Percentiles rank a stretch among this genome's conserved stretches.
Conservation (phyloP, 805 yeast genomes). For the Metschnikowia picachoensis region DNA sequence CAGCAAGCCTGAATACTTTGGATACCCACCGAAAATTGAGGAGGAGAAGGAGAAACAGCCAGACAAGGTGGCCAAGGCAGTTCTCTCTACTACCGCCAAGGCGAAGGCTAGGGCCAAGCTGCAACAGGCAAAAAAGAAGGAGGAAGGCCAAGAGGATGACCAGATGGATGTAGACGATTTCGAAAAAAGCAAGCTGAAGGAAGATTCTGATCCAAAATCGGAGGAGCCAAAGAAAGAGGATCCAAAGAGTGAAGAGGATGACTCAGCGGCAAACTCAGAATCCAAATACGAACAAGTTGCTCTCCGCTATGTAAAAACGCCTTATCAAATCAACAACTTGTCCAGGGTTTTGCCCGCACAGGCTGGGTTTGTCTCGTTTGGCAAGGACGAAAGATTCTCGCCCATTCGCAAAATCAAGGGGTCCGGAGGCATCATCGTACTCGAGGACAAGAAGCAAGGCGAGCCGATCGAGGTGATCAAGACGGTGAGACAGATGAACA, state of each 20-base stretch:
- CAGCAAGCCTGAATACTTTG: slow-evolving; percentile 73
- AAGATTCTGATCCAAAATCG: slow-evolving; percentile 10
- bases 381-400: slow-evolving; percentile 67
- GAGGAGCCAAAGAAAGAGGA: slow-evolving; percentile 14
- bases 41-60: slow-evolving; percentile 76
- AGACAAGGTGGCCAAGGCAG: slow-evolving; percentile 89
- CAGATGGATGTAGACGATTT: slow-evolving; percentile 42
- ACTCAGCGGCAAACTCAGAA: slow-evolving; percentile 21
- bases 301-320: slow-evolving; percentile 55
- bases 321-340: slow-evolving; percentile 72
- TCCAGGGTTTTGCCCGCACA: slow-evolving; percentile 89
- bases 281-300: slow-evolving; percentile 32
- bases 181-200: slow-evolving; percentile 12
- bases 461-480: slow-evolving; percentile 65
- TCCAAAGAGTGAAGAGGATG: slow-evolving; percentile 29
- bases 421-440: slow-evolving; percentile 65
- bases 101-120: slow-evolving; percentile 91
- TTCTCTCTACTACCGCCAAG: slow-evolving; percentile 85
- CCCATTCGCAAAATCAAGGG: slow-evolving; percentile 79
- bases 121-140: slow-evolving; percentile 48
- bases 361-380: slow-evolving; percentile 74
- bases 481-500: slow-evolving; percentile 76
- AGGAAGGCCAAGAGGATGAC: slow-evolving; percentile 41
- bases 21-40: slow-evolving; percentile 85
- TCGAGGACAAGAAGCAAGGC: slow-evolving; percentile 59